Conservation (phyloP, 805 yeast species). For the Ogataea pini region DNA sequence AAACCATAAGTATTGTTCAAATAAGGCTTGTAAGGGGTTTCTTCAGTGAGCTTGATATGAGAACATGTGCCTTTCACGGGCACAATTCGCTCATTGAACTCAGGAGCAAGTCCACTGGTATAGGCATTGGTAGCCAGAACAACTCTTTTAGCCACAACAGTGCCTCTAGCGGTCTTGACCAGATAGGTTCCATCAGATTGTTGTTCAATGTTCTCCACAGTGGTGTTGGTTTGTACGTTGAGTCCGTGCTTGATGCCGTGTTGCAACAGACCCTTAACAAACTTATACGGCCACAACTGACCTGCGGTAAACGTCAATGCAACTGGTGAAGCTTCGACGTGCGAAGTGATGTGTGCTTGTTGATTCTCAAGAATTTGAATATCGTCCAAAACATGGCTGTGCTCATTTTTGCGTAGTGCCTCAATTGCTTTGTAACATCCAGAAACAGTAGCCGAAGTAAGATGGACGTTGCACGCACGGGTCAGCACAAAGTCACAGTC, state of each 20-base stretch:
- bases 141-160: slow-evolving; percentile 34
- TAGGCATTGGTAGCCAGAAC: slow-evolving; percentile 40
- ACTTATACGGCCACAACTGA: slow-evolving; percentile 45
- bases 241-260: slow-evolving; percentile 36
- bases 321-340: slow-evolving; percentile 29
- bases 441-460: slow-evolving; percentile 21
- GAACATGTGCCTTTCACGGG: slow-evolving; percentile 39
- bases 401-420: slow-evolving; percentile 27
- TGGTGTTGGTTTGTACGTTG: slow-evolving; percentile 42
- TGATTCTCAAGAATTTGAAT: slow-evolving; percentile 35
- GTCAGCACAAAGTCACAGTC: slow-evolving; percentile 34
- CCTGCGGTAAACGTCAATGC: slow-evolving; percentile 42
- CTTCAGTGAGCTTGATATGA: slow-evolving; percentile 27
- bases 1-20: slow-evolving; percentile 36
- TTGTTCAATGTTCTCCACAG: slow-evolving; percentile 31
- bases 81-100: slow-evolving; percentile 30
- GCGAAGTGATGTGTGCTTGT: slow-evolving; percentile 28
- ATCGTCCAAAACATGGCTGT: slow-evolving; percentile 27
- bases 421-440: slow-evolving; percentile 13
- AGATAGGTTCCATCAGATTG: slow-evolving; percentile 32
- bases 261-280: slow-evolving; percentile 37
- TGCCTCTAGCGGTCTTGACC: slow-evolving; percentile 31
- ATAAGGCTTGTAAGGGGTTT: slow-evolving; percentile 26
- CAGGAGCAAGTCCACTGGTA: slow-evolving; percentile 24
- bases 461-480: slow-evolving; percentile 31